These are phyloP conservation scores for Kingdonia uniflora DNA, from an alignment of 164 flowering plant species.

Conservation along the genomic window DNA sequence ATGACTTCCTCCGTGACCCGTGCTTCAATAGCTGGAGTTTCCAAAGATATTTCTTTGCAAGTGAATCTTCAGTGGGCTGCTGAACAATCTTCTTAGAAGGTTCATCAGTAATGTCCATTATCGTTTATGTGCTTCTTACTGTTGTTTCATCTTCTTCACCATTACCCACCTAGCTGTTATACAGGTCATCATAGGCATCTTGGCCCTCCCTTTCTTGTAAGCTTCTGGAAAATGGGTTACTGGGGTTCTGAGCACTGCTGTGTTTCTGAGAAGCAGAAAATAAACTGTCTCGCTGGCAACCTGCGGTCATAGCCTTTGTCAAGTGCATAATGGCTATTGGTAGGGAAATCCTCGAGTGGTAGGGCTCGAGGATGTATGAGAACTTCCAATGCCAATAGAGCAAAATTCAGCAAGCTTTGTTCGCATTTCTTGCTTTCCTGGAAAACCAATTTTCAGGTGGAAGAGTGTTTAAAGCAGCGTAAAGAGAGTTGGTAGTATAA, in stretches of 20 bases:
- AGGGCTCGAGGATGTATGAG: conserved; percentile 80
- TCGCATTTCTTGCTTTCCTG: conserved; percentile 64
- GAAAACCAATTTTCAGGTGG: no score
- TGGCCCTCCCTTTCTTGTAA: no score
- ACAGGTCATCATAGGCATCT: conserved; percentile 40
- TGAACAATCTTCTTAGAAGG: background rate
- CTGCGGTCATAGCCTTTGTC: no score
- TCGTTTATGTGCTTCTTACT: conserved; percentile 8
- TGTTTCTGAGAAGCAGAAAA: no score
- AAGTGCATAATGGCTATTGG: conserved; percentile 10
- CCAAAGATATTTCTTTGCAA: conserved; percentile 8
- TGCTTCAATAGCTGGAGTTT: conserved; percentile 8
- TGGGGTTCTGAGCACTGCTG: conserved; percentile 14
- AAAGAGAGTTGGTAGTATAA: no score
- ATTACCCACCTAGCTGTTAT: conserved; percentile 29
- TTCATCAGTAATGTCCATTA: conserved; percentile 1
- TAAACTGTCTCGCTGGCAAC: conserved; percentile 12
- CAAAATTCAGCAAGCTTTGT: conserved; percentile 61
- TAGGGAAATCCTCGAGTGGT: conserved; percentile 30
- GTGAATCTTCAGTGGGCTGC: background rate
- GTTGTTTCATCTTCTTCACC: conserved; percentile 24
- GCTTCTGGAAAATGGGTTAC: conserved; percentile 15
- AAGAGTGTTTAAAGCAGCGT: no score
- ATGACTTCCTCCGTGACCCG: conserved; percentile 6
- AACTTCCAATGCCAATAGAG: conserved; percentile 61